Base-by-base conservation (phyloP, 2,329 filamentous ascomycete species). In the Xylariaceae sp. region DNA sequence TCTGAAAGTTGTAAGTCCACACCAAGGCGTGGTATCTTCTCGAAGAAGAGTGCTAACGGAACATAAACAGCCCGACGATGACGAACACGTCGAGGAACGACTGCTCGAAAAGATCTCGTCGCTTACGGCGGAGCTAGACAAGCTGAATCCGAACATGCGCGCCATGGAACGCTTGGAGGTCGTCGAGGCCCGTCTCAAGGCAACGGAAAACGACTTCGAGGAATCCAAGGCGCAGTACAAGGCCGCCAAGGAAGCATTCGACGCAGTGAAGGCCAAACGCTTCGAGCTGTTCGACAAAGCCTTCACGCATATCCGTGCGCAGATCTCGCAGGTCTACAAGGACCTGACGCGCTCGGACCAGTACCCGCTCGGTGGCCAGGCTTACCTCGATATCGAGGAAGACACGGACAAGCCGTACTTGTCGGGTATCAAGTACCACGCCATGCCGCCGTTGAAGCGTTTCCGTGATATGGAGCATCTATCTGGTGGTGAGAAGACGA, bases 391-490 rank as follows among this genome's bases (percentile, higher is more conserved):
- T 71, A 92, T 95, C 60, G 85, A 88, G 73, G 92, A 96, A 72
- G 93, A 99, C 73, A 90, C 88, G n/a, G 92, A 96, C 64, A 93
- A 96, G 70, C 94, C 94, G 0, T 99, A 97, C 74, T 84, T 97
- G 3, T 91, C 90, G 47, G 94, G 94, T 37, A 92, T 99, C 76
- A 97, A 96, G 72, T 99, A 99, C 76, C 92, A 97, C 73, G 95
- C 94, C 63, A 99, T 97, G 92, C 94, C 94, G 17, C 94, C 94
- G 1, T 85, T 97, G 63, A 99, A 99, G 78, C 91, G 94, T 51
- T 99, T 99, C 83, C 85, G 94, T 68, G 95, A 99, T 74, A 99
- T 99, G 94, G 94, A 99, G 74, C 94, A 97, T 73, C 80, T 99
- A 8, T 96, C 91, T 1, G 94, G 94, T 69, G 94, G 94, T 58